These are phyloP conservation scores for Fomitopsis pinicola DNA, from an alignment of 1,284 basidiomycete species.

Conservation along the genomic window DNA sequence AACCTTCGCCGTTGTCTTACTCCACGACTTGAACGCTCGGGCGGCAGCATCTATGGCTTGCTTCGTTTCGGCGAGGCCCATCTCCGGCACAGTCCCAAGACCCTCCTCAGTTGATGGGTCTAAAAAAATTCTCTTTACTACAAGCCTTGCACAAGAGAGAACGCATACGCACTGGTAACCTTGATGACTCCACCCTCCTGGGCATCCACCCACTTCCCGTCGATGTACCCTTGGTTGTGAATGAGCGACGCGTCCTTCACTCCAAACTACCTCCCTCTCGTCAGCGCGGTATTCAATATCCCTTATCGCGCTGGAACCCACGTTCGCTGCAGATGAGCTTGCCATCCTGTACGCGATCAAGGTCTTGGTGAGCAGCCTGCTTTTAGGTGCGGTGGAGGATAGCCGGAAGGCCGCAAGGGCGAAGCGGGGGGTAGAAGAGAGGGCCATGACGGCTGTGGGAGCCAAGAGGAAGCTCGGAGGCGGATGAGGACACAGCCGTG, in stretches of 20 bases:
- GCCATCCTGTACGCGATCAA: constrained; percentile 22
- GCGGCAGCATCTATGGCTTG: constrained; percentile 76
- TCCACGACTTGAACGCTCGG: constrained; percentile 78
- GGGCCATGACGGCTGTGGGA: constrained; percentile 2
- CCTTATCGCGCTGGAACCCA: not conserved
- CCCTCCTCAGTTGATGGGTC: constrained; percentile 83
- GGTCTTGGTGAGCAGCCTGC: constrained; percentile 8
- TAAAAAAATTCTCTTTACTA: constrained; percentile 24
- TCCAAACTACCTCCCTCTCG: constrained; percentile 46
- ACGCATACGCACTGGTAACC: constrained; percentile 65
- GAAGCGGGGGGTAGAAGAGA: constrained; percentile 1
- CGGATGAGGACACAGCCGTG: not conserved
- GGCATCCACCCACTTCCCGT: constrained; percentile 82
- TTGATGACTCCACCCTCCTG: constrained; percentile 64
- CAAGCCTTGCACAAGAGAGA: not conserved
- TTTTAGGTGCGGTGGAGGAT: constrained; percentile 4
- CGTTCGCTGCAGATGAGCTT: constrained; percentile 18
- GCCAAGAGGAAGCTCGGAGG: not conserved
- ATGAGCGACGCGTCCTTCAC: constrained; percentile 75
- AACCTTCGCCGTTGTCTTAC: constrained; percentile 78
- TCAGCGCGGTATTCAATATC: not conserved
- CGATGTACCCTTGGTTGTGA: constrained; percentile 73
- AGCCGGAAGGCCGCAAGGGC: not conserved
- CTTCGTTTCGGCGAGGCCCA: constrained; percentile 79
- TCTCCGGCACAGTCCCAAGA: constrained; percentile 82